Evolutionary conservation across 2,329 filamentous ascomycete species (phyloP).

Genomic region (Fusarium sp.): DNA sequence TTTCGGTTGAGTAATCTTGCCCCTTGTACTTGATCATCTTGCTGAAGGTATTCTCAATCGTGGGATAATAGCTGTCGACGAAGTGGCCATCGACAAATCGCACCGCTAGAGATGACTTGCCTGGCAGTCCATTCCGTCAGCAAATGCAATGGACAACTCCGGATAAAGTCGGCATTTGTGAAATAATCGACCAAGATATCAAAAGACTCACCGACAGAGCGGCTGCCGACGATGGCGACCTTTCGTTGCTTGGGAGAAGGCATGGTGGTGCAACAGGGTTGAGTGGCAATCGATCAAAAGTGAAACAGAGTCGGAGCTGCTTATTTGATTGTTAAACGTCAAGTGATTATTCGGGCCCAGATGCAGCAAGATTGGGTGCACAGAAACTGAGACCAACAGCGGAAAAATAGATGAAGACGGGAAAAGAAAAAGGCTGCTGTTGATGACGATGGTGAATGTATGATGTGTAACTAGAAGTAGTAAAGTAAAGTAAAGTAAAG

Average conservation of each 20-base stretch:
- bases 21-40: conserved; percentile 94
- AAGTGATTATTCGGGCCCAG: neutral
- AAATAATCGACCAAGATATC: neutral
- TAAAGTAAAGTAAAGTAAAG: neutral
- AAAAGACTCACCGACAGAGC: conserved; percentile 75
- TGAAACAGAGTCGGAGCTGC: conserved; percentile 27
- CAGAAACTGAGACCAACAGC: conserved; percentile 29
- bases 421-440: conserved; percentile 16
- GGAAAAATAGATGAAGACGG: conserved; percentile 1
- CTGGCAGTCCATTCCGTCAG: conserved; percentile 60
- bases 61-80: conserved; percentile 98
- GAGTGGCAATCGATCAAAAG: conserved; percentile 25
- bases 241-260: conserved; percentile 85
- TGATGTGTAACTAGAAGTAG: conserved; percentile 33
- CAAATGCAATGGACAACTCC: conserved; percentile 1
- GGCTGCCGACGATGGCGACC: conserved; percentile 94
- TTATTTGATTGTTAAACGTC: conserved; percentile 21
- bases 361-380: conserved; percentile 13
- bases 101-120: conserved; percentile 97
- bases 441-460: conserved; percentile 36
- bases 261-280: conserved; percentile 41
- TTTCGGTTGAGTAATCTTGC: conserved; percentile 95
- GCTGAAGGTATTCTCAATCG: conserved; percentile 98
- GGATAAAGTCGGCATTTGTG: neutral
- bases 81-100: conserved; percentile 98